These are phyloP conservation scores for Entamoeba histolytica DNA, from an alignment of 208 protist species.

Conservation along the genomic window DNA sequence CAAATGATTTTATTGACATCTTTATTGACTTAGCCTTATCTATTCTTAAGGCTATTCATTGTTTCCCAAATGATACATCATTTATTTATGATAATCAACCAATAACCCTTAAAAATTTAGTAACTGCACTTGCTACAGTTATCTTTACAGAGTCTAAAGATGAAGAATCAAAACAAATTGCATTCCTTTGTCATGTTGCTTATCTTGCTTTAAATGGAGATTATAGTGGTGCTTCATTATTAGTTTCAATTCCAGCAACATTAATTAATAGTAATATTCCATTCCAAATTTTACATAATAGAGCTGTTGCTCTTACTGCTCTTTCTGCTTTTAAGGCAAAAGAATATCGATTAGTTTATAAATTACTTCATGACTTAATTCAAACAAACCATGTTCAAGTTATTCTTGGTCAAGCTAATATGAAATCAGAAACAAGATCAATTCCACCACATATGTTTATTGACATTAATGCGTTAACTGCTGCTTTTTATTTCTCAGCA, in stretches of 20 bases:
- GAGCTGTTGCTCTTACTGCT: neutral
- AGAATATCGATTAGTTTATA: neutral
- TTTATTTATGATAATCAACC: neutral
- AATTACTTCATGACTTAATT: neutral
- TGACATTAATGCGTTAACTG: neutral
- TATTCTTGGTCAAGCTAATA: neutral
- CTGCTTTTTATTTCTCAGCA: neutral
- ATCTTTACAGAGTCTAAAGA: neutral
- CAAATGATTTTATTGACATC: neutral
- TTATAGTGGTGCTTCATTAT: neutral
- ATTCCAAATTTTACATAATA: neutral
- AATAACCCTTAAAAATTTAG: neutral
- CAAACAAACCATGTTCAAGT: neutral
- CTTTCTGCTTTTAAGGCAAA: neutral
- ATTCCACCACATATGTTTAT: neutral
- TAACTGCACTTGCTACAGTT: neutral
- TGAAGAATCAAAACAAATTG: neutral
- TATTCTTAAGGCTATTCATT: neutral
- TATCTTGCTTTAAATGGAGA: neutral
- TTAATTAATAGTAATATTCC: neutral
- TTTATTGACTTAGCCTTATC: neutral
- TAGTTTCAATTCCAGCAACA: neutral
- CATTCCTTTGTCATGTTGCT: neutral
- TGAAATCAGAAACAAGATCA: neutral
- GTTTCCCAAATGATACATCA: neutral